These are phyloP conservation scores for Penicillium turbatum DNA, from an alignment of 495 filamentous ascomycete species.

Conservation along the genomic window DNA sequence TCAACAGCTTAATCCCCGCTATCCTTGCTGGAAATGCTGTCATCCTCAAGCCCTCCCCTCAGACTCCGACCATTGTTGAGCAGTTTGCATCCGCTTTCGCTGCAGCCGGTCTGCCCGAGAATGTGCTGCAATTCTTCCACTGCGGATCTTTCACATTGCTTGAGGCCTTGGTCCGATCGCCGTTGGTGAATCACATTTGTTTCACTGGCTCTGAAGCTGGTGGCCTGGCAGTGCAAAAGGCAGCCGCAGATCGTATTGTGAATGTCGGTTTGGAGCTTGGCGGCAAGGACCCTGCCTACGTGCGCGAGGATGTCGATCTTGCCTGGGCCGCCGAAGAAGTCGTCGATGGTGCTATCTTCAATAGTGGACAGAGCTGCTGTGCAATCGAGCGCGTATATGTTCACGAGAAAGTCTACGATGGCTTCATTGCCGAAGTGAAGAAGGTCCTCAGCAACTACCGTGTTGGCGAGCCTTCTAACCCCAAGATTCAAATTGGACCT, in stretches of 20 bases:
- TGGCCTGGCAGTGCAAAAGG: conserved; percentile 77
- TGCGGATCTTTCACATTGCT: conserved; percentile 68
- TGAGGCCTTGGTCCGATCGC: conserved; percentile 67
- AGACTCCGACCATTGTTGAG: conserved; percentile 87
- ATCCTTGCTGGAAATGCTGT: conserved; percentile 83
- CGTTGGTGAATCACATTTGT: conserved; percentile 70
- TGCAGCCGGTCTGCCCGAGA: conserved; percentile 71
- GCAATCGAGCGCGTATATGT: conserved; percentile 87
- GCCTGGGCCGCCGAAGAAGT: conserved; percentile 89
- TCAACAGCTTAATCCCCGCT: conserved; percentile 87
- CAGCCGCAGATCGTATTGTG: conserved; percentile 73
- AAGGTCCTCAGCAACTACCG: conserved; percentile 80
- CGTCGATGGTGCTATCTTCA: conserved; percentile 88
- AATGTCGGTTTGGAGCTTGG: conserved; percentile 85
- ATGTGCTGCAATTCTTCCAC: conserved; percentile 87
- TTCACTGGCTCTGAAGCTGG: conserved; percentile 93
- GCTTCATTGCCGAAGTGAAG: conserved; percentile 72
- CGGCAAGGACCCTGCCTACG: conserved; percentile 89
- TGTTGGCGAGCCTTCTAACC: conserved; percentile 75
- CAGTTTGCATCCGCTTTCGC: conserved; percentile 69
- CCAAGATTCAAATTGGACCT: conserved; percentile 75
- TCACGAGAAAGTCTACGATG: conserved; percentile 70
- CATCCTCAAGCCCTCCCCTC: conserved; percentile 88
- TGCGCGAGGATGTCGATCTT: conserved; percentile 79
- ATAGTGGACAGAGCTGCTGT: conserved; percentile 92